phyloP scores from a whole-genome alignment of 192 early-diverging fungal species.

The Paraglomus occultum region DNA sequence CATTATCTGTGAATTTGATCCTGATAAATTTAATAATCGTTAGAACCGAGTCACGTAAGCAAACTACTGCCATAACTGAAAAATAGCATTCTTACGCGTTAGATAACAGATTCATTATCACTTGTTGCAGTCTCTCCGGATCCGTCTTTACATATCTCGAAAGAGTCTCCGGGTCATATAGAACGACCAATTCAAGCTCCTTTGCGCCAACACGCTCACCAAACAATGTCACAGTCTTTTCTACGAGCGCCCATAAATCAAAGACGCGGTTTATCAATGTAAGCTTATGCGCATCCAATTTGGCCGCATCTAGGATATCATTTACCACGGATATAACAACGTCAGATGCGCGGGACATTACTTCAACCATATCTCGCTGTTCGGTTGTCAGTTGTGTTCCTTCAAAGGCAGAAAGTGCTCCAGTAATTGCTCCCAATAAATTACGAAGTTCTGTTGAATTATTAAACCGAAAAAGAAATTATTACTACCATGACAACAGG shows the following conservation, averaged over 20 bases:
- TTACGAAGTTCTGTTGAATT: too few species aligned
- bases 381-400: slow-evolving; percentile 38
- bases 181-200: slow-evolving; percentile 44
- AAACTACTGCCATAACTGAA: too few species aligned
- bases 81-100: slow-evolving; percentile 39
- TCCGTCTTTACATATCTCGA: slow-evolving; percentile 20
- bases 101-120: slow-evolving; percentile 52
- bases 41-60: background rate
- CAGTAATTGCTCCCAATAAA: slow-evolving; percentile 33
- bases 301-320: slow-evolving; percentile 37
- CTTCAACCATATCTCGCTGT: slow-evolving; percentile 41
- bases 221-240: slow-evolving; percentile 38
- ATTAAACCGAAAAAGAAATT: too few species aligned
- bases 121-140: slow-evolving; percentile 36
- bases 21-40: background rate
- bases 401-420: slow-evolving; percentile 37
- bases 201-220: slow-evolving; percentile 35
- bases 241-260: slow-evolving; percentile 36
- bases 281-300: slow-evolving; percentile 37
- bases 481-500: background rate
- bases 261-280: slow-evolving; percentile 41
- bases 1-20: slow-evolving; percentile 51
- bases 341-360: slow-evolving; percentile 39
- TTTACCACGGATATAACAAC: slow-evolving; percentile 39
- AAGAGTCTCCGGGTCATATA: background rate